Evolutionary conservation across 169 alveolate genomes (phyloP).

Genomic region (Miamiensis avidus): DNA sequence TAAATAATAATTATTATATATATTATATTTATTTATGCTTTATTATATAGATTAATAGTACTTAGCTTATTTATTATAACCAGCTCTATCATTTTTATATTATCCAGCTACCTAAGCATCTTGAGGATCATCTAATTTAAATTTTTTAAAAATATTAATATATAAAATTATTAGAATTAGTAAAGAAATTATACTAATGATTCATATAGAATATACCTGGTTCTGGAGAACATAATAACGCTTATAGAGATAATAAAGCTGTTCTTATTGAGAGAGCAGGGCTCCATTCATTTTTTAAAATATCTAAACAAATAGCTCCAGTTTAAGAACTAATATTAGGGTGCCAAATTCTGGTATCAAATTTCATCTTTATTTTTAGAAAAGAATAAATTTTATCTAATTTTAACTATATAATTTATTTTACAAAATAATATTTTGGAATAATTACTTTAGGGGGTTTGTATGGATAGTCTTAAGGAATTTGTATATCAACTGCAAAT

Average conservation of each 20-base stretch:
- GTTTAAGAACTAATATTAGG: constrained; percentile 92
- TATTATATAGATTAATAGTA: background rate
- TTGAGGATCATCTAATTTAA: constrained; percentile 70
- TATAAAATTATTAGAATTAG: background rate
- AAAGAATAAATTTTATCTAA: background rate
- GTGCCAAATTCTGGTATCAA: constrained; percentile 96
- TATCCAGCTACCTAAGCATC: constrained; percentile 84
- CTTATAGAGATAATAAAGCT: constrained; percentile 72
- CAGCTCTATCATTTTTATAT: constrained; percentile 65
- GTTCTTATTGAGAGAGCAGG: constrained; percentile 96
- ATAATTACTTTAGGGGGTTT: constrained; percentile 85
- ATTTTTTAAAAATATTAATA: background rate
- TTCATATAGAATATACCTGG: constrained; percentile 49
- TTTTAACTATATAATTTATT: background rate
- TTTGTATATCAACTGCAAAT: constrained; percentile 88
- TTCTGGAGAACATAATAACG: constrained; percentile 79
- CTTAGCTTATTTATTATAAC: constrained; percentile 68
- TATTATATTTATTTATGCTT: background rate
- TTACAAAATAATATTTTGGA: background rate
- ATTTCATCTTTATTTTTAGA: constrained; percentile 84
- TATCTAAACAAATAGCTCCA: constrained; percentile 96
- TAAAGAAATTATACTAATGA: background rate
- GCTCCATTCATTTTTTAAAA: constrained; percentile 95
- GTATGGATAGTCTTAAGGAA: constrained; percentile 96
- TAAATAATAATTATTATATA: background rate